Conservation (phyloP, 352 stramenopile species). For the Phytophthora cajani region DNA sequence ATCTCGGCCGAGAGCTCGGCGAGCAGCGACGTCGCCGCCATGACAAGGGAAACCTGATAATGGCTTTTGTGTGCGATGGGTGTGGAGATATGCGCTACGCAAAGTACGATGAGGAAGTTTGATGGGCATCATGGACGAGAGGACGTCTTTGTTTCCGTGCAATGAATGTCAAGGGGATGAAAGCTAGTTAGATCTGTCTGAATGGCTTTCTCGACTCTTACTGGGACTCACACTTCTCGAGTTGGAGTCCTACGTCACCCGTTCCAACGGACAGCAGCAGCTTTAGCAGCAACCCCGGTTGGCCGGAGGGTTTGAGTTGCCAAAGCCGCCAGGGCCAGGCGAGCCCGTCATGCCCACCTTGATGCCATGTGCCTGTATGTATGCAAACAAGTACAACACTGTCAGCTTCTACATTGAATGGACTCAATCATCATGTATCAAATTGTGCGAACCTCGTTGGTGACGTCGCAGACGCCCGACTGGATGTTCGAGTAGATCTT, state of each 20-base stretch:
- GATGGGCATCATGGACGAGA: not conserved
- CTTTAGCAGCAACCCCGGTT: constrained; percentile 85
- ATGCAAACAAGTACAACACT: not conserved
- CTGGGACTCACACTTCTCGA: not conserved
- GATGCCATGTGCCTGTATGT: constrained; percentile 80
- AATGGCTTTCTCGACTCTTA: constrained; percentile 16
- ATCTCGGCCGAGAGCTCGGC: constrained; percentile 48
- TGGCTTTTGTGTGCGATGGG: constrained; percentile 16
- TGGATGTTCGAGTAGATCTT: constrained; percentile 98
- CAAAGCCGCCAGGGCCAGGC: constrained; percentile 77
- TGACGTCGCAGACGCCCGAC: constrained; percentile 94
- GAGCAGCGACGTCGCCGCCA: constrained; percentile 9
- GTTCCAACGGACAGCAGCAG: constrained; percentile 6
- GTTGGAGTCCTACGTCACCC: constrained; percentile 10
- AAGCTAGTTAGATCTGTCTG: constrained; percentile 25
- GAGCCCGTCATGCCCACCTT: constrained; percentile 90
- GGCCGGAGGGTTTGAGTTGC: constrained; percentile 72
- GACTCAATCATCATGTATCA: not conserved
- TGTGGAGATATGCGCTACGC: not conserved
- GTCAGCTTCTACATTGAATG: not conserved
- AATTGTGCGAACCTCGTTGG: constrained; percentile 85
- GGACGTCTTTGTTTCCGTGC: not conserved
- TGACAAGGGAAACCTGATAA: constrained; percentile 11
- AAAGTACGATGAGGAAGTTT: not conserved
- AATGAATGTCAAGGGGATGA: constrained; percentile 3